Evolutionary conservation across 2,329 filamentous ascomycete species (phyloP).

Genomic region (Cladorrhinum sp.): DNA sequence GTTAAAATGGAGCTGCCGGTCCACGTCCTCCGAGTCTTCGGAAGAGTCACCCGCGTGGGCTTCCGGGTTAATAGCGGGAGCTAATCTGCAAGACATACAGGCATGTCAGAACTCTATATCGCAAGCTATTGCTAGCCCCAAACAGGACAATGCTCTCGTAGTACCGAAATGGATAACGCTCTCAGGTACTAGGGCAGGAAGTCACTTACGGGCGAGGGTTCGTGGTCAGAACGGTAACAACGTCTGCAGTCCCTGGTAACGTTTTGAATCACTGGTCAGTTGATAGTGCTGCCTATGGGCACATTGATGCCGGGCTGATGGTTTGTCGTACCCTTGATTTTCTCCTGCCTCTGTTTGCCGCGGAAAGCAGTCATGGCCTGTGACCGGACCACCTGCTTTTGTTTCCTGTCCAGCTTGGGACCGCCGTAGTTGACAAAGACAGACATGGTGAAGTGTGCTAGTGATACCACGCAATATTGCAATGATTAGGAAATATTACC

Average conservation of each 20-base stretch:
- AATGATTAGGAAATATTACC: too few relatives aligned
- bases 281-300: not conserved
- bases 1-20: not conserved
- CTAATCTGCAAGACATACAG: not conserved
- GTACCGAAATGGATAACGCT: conserved; percentile 5
- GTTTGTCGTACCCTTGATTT: not conserved
- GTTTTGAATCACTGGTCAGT: not conserved
- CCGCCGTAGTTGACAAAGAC: conserved; percentile 14
- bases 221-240: not conserved
- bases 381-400: conserved; percentile 9
- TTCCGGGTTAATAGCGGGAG: not conserved
- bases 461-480: not conserved
- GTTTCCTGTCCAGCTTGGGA: conserved; percentile 11
- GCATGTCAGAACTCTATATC: not conserved
- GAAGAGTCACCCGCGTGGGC: not conserved
- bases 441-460: conserved; percentile 5
- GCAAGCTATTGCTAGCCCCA: too few relatives aligned
- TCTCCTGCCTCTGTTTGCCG: conserved; percentile 6
- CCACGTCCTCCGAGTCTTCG: not conserved
- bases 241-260: conserved; percentile 1
- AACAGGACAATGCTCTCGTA: not conserved
- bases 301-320: not conserved
- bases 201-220: conserved; percentile 1
- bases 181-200: not conserved
- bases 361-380: conserved; percentile 12